Base-by-base conservation (phyloP, 176 grass and related monocot species). In the Eragrostis curvula region DNA sequence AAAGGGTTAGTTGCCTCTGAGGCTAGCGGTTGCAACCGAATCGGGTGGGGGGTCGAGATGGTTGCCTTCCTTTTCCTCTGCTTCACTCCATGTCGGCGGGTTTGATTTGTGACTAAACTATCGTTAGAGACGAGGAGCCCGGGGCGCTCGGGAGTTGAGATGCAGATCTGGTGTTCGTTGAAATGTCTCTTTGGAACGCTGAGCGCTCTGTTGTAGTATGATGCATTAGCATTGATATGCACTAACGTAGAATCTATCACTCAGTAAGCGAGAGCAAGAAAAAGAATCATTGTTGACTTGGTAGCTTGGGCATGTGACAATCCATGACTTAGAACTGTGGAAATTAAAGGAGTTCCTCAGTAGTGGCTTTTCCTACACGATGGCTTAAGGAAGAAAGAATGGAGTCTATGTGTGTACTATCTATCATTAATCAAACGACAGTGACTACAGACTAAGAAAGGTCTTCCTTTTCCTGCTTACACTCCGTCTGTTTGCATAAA, bases 91-190 rank as follows among this genome's bases (percentile, higher is more conserved):
- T 62, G 78, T 89, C 88, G 83, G 88, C 71, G 76, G 82, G 21
- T 77, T 55, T 14, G 47, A 13, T 14, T 10, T 5, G 24, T 52
- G 77, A 25, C 64, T 61, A 79, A 74, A 89, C 63, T 64, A 39
- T 70, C 21, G 70, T 45, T 76, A 23, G 44, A 3, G 42, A 21
- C 42, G 40, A 14, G 13, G 14, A 18, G 28, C 27, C 10, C 24
- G 24, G 48, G 20, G 24, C 23, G 21, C 56, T 1, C 41, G 75
- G 43, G 43, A 23, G 46, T 46, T 73, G 15, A 71, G 88, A 73
- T 86, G 83, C 78, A 73, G 73, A 78, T 67, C 66, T 56, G n/a
- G 48, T 86, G 88, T 90, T 86, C 56, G 88, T 78, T 86, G 39
- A 82, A 86, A 86, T 78, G 73, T 90, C 88, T 32, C 48, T 12